Evolutionary conservation across 345 rosid genomes (phyloP).

Genomic region (Pelargonium nanum): DNA sequence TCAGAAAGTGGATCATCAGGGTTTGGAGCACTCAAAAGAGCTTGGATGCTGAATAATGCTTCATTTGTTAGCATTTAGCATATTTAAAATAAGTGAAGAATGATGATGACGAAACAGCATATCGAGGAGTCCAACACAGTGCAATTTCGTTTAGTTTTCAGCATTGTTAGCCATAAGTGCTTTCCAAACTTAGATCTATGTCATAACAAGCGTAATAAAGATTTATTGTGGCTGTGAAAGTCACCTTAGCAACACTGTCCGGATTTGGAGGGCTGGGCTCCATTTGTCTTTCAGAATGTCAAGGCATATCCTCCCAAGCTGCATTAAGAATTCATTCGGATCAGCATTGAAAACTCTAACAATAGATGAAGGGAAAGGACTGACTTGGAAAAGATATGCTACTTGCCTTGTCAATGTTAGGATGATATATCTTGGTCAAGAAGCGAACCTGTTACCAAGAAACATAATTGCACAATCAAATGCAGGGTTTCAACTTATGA

Average conservation of each 20-base stretch:
- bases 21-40: slow-evolving; percentile 56
- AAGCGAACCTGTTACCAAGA: slow-evolving; percentile 28
- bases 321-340: neutral
- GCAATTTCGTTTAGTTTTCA: too few species aligned
- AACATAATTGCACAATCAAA: neutral
- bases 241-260: slow-evolving; percentile 51
- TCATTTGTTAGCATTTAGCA: neutral
- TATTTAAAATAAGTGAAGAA: neutral
- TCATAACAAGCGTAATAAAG: neutral
- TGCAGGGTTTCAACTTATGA: neutral
- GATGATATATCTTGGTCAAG: slow-evolving; percentile 38
- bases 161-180: too few species aligned
- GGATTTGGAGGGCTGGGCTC: slow-evolving; percentile 56
- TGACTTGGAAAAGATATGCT: neutral
- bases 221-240: neutral
- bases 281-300: slow-evolving; percentile 61
- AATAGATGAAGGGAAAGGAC: neutral
- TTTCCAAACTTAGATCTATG: neutral
- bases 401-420: slow-evolving; percentile 35
- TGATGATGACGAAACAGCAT: neutral
- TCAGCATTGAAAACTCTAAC: neutral
- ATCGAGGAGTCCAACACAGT: too few species aligned
- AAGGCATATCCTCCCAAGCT: slow-evolving; percentile 66
- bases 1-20: slow-evolving; percentile 59
- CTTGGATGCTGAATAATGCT: slow-evolving; percentile 35